Evolutionary conservation across 192 early-diverging fungal species (phyloP), one percentile per base, ranked within the genome.

Genomic region (Dispira parvispora): DNA sequence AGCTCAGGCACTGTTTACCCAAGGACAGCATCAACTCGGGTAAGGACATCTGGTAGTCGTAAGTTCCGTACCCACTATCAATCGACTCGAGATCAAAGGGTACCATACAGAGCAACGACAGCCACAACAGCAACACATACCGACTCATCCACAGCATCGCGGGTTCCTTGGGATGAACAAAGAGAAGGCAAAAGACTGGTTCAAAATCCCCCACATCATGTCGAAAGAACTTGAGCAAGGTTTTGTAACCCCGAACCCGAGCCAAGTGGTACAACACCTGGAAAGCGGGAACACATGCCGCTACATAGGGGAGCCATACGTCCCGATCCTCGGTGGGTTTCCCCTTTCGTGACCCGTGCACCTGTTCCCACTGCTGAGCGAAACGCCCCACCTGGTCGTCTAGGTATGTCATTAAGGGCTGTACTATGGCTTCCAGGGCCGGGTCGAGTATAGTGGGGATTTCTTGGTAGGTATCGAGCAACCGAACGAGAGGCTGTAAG

Each of bases 71-170:
- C 1, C 80, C 76, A 63, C 89, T 90, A 68, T 96, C 96, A 21
- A 98, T 80, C 16, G 73, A 85, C 62, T 77, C 80, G 13, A 99
- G 74, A 67, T 98, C 92, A 71, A 99, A 99, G 6, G 96, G 96
- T 42, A 94, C 83, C 88, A 94, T 95, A 54, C 82, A 82, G 68
- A 97, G 78, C n/a, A 96, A 78, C 11, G 94, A 94, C 14, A 98
- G 73, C 93, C 94, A 97, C 13, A 99, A 78, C 23, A 95, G 67
- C 16, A 87, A 71, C 16, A 93, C 70, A 63, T 90, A 98, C 14
- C 90, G 81, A 1, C 79, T 78, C 26, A 85, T 82, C 96, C 96
- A 99, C 25, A 53, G 52, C 23, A 67, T 53, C 45, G 65, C 61
- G 21, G 26, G 46, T 68, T 74, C 68, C 20, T 9, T 43, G 18